A percentile compares a stretch with the other conserved stretches of the same genome.
Conservation (phyloP, 139 green algal genomes). For the Chlamydomonas asymmetrica region DNA sequence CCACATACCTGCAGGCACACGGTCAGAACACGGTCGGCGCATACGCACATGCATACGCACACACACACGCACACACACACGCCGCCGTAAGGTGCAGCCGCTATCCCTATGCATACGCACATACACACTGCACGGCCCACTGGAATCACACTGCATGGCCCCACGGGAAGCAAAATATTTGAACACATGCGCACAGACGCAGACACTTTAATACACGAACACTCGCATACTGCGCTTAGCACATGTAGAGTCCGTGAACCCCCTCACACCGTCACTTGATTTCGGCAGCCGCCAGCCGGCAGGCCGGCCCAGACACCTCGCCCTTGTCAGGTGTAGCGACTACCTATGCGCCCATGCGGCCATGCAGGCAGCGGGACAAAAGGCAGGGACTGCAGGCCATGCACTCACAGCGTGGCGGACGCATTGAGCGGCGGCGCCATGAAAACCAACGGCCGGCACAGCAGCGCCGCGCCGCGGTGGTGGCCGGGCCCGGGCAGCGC, state of each 20-base stretch:
- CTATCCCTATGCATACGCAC: background rate
- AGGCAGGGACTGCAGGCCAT: background rate
- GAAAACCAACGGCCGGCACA: constrained; percentile 36
- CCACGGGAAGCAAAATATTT: background rate
- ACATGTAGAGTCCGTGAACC: background rate
- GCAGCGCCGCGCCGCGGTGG: constrained; percentile 13
- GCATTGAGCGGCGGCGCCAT: constrained; percentile 24
- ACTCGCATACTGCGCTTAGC: no score
- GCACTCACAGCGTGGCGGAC: constrained; percentile 30
- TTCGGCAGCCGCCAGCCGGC: background rate
- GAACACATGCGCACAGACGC: background rate
- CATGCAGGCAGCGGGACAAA: background rate
- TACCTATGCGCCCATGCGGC: background rate
- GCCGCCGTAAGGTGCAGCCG: background rate
- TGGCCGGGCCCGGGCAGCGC: background rate
- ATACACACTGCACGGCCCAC: background rate
- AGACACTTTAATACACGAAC: no score
- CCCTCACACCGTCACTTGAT: background rate
- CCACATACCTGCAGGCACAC: constrained; percentile 18
- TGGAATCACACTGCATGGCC: background rate
- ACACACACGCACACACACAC: background rate
- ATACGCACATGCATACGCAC: background rate
- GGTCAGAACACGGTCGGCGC: background rate
- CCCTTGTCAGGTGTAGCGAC: background rate
- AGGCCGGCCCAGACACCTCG: background rate